Conservation (phyloP, 2,329 filamentous ascomycete species). For the Scedosporium minutisporum region DNA sequence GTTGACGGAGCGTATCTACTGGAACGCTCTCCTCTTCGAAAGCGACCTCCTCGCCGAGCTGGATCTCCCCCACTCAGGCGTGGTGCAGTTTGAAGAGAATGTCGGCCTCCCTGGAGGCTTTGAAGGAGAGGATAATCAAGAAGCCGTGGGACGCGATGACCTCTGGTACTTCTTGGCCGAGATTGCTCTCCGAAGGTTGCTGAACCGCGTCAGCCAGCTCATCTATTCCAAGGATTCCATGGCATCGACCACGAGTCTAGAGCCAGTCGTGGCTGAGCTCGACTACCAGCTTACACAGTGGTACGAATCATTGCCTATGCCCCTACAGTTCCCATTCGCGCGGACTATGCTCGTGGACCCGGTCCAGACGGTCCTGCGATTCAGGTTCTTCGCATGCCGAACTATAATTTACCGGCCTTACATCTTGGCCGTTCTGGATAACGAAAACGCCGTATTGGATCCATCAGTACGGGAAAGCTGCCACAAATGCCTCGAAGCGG, state of each 20-base stretch:
- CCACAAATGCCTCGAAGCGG: constrained; percentile 72
- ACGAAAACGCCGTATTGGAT: constrained; percentile 63
- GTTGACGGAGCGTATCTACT: constrained; percentile 69
- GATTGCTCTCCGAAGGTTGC: constrained; percentile 65
- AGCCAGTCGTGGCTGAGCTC: constrained; percentile 69
- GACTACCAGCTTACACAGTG: constrained; percentile 77
- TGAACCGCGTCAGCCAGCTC: constrained; percentile 71
- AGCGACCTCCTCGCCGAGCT: constrained; percentile 71
- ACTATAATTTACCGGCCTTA: constrained; percentile 83
- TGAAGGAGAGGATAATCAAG: constrained; percentile 57
- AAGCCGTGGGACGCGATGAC: constrained; percentile 61
- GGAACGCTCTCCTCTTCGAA: constrained; percentile 74
- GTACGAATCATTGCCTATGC: constrained; percentile 68
- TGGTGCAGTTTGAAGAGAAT: constrained; percentile 72
- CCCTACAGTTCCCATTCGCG: constrained; percentile 69
- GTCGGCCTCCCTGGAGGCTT: constrained; percentile 72
- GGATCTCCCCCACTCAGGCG: constrained; percentile 72
- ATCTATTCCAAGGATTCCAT: constrained; percentile 68
- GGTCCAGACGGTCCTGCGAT: constrained; percentile 67
- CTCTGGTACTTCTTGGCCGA: constrained; percentile 82
- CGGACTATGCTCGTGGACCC: constrained; percentile 58
- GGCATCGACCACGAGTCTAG: constrained; percentile 61
- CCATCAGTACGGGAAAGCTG: constrained; percentile 67
- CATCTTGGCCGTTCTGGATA: constrained; percentile 69
- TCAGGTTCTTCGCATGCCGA: constrained; percentile 76